Base-by-base conservation (phyloP, 352 stramenopile species). In the Phytophthora syringae region DNA sequence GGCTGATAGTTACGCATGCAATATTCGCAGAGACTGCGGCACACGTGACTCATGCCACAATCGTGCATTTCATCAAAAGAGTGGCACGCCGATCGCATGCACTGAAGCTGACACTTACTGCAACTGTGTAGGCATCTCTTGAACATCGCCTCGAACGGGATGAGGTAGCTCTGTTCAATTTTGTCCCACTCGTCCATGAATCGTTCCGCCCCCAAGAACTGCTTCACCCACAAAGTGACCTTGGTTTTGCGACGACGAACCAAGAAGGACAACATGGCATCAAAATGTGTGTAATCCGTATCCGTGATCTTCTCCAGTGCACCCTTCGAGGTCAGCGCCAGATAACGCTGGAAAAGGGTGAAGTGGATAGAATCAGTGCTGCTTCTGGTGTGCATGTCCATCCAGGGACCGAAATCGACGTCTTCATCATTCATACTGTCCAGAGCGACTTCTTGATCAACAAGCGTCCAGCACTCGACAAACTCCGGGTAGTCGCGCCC, bases 21-120 rank as follows among this genome's bases (percentile, higher is more conserved):
- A 12, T 82, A 79, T 16, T 71, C 61, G 27, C 77, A 86, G 5
- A 66, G 40, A 34, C 64, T 56, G 27, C 60, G 55, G 30, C 77
- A 86, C 20, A 57, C 48, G 39, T 86, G 77, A 43, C 55, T 69
- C 62, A 74, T 80, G 10, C 75, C 74, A 44, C 77, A 86, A 47
- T 82, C 67, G 24, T 86, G 77, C 5, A 52, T 34, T n/a, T 67
- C 49, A 27, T 62, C 42, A 54, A 70, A 55, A 0, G 60, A 72
- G 28, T 86, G 77, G 12, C 53, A 68, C 6, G 56, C 39, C 3
- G 63, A 78, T n/a, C 60, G 56, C 60, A 83, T 73, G 25, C 77
- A 86, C 27, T 69, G 49, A 10, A 86, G 64, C 16, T 78, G 67
- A 21, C 77, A 86, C 7, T 74, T 43, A 1, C 59, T 16, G 22